Percentiles rank a stretch among this genome's conserved stretches.
phyloP scores from a whole-genome alignment of 345 rosid species.

The Aquilaria yunnanensis region DNA sequence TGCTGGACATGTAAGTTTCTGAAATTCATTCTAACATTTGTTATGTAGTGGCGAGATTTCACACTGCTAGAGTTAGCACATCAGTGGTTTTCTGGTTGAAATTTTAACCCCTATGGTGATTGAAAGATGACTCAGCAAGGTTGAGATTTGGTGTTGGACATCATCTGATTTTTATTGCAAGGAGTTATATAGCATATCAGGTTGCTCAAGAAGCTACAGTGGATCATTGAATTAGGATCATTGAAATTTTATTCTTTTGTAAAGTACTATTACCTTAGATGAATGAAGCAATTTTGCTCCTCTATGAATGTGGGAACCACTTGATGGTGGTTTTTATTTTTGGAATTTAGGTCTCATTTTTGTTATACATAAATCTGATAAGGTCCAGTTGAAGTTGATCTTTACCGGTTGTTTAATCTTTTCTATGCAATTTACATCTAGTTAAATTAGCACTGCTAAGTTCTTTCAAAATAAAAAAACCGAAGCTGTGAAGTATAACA shows the following conservation, averaged over 20 bases:
- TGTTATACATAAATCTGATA: neutral
- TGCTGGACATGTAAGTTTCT: conserved; percentile 83
- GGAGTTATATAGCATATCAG: neutral
- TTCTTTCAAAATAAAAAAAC: too few species aligned
- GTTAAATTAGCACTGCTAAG: too few species aligned
- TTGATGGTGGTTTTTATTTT: neutral
- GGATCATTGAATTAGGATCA: neutral
- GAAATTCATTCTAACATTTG: conserved; percentile 7
- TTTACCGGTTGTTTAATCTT: too few species aligned
- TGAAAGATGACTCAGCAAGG: neutral
- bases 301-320: neutral
- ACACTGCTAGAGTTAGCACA: neutral
- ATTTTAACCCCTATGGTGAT: neutral
- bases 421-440: too few species aligned
- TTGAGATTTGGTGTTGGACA: neutral
- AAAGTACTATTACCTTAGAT: neutral
- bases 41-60: conserved; percentile 5
- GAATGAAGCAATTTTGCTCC: too few species aligned
- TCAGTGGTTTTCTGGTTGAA: neutral
- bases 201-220: neutral
- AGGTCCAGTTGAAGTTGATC: too few species aligned
- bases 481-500: too few species aligned
- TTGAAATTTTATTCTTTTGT: too few species aligned
- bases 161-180: neutral
- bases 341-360: neutral